A percentile compares a stretch with the other conserved stretches of the same genome.
phyloP scores from a whole-genome alignment of 345 rosid species.

The Acer saccharum region DNA sequence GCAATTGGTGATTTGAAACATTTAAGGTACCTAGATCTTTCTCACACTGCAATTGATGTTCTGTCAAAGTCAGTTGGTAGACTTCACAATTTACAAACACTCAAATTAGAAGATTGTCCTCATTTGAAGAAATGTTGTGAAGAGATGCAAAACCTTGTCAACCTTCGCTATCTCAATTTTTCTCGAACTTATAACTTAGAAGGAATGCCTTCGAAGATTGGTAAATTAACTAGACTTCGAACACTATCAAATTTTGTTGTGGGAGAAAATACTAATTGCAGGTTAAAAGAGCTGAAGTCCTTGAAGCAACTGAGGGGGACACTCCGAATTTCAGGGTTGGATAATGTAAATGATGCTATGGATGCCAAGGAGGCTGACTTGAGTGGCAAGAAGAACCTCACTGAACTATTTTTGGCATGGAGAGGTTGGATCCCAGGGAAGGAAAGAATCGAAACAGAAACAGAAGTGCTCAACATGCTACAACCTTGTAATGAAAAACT shows the following conservation, averaged over 20 bases:
- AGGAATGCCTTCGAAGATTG: slow-evolving; percentile 8
- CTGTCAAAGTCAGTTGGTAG: slow-evolving; percentile 7
- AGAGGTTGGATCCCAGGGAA: background rate
- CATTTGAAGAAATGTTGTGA: background rate
- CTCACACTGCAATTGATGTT: background rate
- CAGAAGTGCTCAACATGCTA: too few species aligned
- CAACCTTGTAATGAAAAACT: too few species aligned
- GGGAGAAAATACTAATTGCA: background rate
- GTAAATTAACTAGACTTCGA: background rate
- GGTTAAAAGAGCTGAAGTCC: slow-evolving; percentile 8
- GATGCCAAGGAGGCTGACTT: slow-evolving; percentile 37
- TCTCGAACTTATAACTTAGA: background rate
- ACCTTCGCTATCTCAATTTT: slow-evolving; percentile 7
- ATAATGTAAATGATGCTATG: background rate
- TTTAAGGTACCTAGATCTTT: slow-evolving; percentile 15
- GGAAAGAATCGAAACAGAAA: too few species aligned
- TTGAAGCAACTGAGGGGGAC: background rate
- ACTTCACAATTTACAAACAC: slow-evolving; percentile 3
- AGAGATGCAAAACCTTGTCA: slow-evolving; percentile 10
- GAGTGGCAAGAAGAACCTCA: slow-evolving; percentile 35
- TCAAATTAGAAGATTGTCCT: background rate
- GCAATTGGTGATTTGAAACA: slow-evolving; percentile 4
- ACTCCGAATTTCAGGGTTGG: slow-evolving; percentile 10
- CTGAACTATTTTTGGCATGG: slow-evolving; percentile 37
- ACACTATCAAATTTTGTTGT: slow-evolving; percentile 18